These are phyloP conservation scores for Elongisporangium anandrum DNA, from an alignment of 352 stramenopile genomes.

Conservation along the genomic window DNA sequence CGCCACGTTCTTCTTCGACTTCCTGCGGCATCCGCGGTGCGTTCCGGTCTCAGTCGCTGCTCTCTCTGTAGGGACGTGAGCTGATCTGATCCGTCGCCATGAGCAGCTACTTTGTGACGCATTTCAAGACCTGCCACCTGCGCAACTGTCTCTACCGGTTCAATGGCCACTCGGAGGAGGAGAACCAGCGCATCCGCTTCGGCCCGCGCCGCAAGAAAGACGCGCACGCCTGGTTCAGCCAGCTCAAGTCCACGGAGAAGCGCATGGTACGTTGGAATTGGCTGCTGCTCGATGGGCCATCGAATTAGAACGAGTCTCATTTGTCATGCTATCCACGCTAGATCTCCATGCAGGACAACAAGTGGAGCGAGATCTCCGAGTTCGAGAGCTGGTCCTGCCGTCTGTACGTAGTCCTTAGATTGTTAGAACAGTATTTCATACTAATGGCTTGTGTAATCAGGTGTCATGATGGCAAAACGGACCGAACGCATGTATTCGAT, in stretches of 20 bases:
- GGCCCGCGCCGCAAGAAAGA: slow-evolving; percentile 66
- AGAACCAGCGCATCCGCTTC: slow-evolving; percentile 71
- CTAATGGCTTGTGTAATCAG: background rate
- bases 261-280: slow-evolving; percentile 40
- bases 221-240: slow-evolving; percentile 61
- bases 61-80: slow-evolving; percentile 5
- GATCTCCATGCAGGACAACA: slow-evolving; percentile 86
- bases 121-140: slow-evolving; percentile 77
- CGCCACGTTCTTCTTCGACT: slow-evolving; percentile 82
- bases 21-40: slow-evolving; percentile 62
- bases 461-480: slow-evolving; percentile 14
- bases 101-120: slow-evolving; percentile 69
- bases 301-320: no score
- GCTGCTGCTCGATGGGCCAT: no score
- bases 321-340: no score
- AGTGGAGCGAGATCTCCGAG: slow-evolving; percentile 78
- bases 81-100: background rate
- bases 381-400: slow-evolving; percentile 70
- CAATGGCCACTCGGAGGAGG: slow-evolving; percentile 67
- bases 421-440: background rate
- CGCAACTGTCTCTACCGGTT: slow-evolving; percentile 79
- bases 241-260: slow-evolving; percentile 84
- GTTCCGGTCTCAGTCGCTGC: slow-evolving; percentile 3
- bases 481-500: slow-evolving; percentile 65
- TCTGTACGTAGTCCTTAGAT: slow-evolving; percentile 42